Evolutionary conservation across 148 eudicot genomes (phyloP), one percentile per base, ranked within the genome.

Genomic region (Beta vulgaris): DNA sequence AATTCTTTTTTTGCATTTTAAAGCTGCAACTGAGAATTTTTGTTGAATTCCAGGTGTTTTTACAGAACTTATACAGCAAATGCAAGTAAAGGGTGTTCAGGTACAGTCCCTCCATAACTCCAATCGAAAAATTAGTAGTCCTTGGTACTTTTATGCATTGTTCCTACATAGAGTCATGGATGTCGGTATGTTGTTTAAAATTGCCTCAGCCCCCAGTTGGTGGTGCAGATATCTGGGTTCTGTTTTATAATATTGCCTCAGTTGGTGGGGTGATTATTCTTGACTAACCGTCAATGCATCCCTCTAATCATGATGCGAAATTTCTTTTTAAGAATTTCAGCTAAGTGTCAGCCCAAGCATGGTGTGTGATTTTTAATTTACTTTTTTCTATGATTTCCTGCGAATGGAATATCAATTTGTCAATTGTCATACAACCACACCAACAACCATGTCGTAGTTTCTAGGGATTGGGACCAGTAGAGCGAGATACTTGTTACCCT

Each of bases 31-130:
- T 60, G 21, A 82, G 40, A 14, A 69, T 31, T 46, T 25, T 36
- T 40, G 57, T 84, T 78, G 60, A 34, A 63, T 77, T 84, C 65
- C 90, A 96, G 99, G 99, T 84, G 99, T 96, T 75, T 96, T 96
- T 75, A 96, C 99, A 0, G 99, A 96, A 82, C 98, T 96, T 73
- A 88, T 96, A 80, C 99, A 96, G 78, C 97, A 92, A 84, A 91
- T 96, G 99, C 94, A 92, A 87, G 99, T 96, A 73, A 92, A 96
- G 88, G 97, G 97, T 60, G 87, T 91, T 58, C 98, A 92, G 99
- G 99, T 94, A 84, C 80, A 49, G 40, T 73, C 14, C 23, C 39
- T 25, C 43, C 25, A 32, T 42, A 5, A n/a, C 18, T 43, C 18
- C 19, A 61, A 28, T n/a, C 19, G 39, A 12, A 32, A 26, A 15